Evolutionary conservation across 768 basidiomycete species (phyloP).

Genomic region (Collybia nuda): DNA sequence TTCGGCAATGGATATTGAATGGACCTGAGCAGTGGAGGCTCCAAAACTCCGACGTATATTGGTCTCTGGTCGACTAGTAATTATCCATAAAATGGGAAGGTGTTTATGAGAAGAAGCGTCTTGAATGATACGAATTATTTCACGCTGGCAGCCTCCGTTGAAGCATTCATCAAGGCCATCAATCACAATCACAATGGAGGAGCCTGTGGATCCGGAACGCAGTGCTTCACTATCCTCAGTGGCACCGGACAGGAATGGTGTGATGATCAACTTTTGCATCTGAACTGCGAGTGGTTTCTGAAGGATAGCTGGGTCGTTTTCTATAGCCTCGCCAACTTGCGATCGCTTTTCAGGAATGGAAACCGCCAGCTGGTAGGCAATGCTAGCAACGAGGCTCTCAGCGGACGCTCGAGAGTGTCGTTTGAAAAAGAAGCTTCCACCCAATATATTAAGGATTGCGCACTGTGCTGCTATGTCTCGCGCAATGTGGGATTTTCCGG

Average conservation of each 20-base stretch:
- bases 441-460: too few species aligned
- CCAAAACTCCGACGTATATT: slow-evolving; percentile 13
- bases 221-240: background rate
- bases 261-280: slow-evolving; percentile 12
- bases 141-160: slow-evolving; percentile 5
- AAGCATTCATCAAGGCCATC: slow-evolving; percentile 30
- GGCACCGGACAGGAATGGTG: slow-evolving; percentile 6
- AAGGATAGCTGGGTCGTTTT: slow-evolving; percentile 13
- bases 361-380: slow-evolving; percentile 24
- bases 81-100: slow-evolving; percentile 20
- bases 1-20: too few species aligned
- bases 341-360: slow-evolving; percentile 1
- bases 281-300: slow-evolving; percentile 10
- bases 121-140: slow-evolving; percentile 11
- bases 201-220: background rate
- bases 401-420: too few species aligned
- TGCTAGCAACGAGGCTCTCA: too few species aligned
- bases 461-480: too few species aligned
- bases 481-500: too few species aligned
- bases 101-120: background rate
- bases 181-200: slow-evolving; percentile 13
- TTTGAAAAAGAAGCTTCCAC: too few species aligned
- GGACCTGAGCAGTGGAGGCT: too few species aligned
- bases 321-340: slow-evolving; percentile 8
- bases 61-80: slow-evolving; percentile 25